Base-by-base conservation (phyloP, 2,329 filamentous ascomycete genomes). In the Parascedosporium putredinis region DNA sequence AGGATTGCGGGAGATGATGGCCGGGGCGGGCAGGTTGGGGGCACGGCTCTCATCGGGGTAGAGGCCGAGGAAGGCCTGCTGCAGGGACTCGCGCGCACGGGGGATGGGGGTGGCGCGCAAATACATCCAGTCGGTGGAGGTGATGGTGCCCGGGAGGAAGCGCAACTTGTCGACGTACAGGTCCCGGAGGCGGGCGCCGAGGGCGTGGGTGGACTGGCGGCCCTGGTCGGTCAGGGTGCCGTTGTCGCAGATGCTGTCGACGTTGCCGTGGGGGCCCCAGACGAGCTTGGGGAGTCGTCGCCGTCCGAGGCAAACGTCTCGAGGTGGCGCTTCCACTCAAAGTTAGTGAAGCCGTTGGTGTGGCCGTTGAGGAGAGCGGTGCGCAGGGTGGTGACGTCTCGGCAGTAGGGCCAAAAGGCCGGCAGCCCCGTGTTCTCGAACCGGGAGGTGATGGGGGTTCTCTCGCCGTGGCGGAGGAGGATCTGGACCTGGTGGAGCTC, bases 401-500 rank as follows among this genome's bases (percentile, higher is more conserved):
- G 78, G 69, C 93, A 98, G 68, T 96, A 97, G 2, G 93, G 88
- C 93, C 93, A 98, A 67, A 81, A 83, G 46, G 75, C 62, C 40
- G 69, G 64, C n/a, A 84, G 73, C 9, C 80, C 81, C 45, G 79
- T 78, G 68, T 91, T 93, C 61, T 86, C 79, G 64, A 98, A 96
- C 34, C 93, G 84, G n/a, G 86, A 76, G 51, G 81, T 86, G 24
- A 97, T 86, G 24, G 91, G 91, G 6, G 84, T 91, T 51, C 91
- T 83, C 70, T 83, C 79, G 67, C 86, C 86, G 67, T 90, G 86
- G 51, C 86, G 83, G 59, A 89, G 77, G 54, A 89, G 78, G 58
- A 97, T 76, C 70, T 98, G 93, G 46, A 97, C 93, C 53, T 93
- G 80, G 63, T 93, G 86, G 31, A 98, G 79, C 63, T 91, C 78